Conservation (phyloP, 148 eudicot genomes). For the Pharnaceum exiguum region DNA sequence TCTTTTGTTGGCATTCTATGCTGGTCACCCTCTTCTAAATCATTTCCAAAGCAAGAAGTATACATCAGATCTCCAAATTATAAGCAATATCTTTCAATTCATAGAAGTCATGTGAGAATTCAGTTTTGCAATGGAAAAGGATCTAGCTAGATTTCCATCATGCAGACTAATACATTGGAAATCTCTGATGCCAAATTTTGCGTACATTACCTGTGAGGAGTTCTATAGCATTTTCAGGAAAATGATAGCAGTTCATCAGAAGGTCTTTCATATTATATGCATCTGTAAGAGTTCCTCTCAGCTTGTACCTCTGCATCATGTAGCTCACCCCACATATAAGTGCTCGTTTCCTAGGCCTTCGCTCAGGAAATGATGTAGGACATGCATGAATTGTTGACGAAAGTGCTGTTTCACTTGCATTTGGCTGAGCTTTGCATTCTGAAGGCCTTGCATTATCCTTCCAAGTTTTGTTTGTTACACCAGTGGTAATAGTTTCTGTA, state of each 20-base stretch:
- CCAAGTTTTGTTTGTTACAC: constrained; percentile 10
- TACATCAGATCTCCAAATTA: background rate
- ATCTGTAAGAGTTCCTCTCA: constrained; percentile 57
- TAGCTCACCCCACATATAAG: constrained; percentile 74
- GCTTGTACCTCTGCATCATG: constrained; percentile 37
- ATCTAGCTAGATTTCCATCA: too few species aligned
- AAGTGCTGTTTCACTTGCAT: constrained; percentile 16
- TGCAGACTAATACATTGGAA: too few species aligned
- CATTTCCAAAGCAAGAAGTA: constrained; percentile 2
- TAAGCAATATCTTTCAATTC: background rate
- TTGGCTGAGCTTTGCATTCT: constrained; percentile 11
- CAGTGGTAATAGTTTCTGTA: constrained; percentile 9
- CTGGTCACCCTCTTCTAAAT: constrained; percentile 19
- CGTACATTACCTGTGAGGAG: constrained; percentile 58
- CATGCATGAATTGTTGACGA: constrained; percentile 27
- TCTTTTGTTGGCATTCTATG: constrained; percentile 45
- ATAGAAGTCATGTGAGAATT: too few species aligned
- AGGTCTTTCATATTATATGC: constrained; percentile 40
- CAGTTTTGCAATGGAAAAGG: too few species aligned
- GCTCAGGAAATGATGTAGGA: constrained; percentile 17
- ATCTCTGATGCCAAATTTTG: too few species aligned
- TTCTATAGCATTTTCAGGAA: constrained; percentile 33
- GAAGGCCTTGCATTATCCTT: constrained; percentile 16
- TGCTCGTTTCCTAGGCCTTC: constrained; percentile 39
- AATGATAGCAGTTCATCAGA: constrained; percentile 31